phyloP scores from a whole-genome alignment of 306 rosid species.

The Abrus pulchellus region DNA sequence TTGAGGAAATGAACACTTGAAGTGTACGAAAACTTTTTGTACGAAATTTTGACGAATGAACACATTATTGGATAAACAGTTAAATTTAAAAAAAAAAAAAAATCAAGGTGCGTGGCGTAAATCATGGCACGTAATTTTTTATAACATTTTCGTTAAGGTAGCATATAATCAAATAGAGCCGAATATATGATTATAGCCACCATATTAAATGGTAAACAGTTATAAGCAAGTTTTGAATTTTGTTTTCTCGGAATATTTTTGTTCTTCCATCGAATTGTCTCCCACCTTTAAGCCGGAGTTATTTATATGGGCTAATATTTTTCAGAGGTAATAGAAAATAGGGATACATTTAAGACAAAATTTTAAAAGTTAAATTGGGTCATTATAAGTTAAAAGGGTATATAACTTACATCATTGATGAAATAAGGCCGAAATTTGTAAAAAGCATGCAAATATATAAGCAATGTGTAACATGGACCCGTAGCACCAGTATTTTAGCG shows the following conservation, averaged over 20 bases:
- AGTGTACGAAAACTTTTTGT: no score
- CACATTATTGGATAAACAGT: no score
- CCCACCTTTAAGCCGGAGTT: neutral
- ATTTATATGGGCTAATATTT: neutral
- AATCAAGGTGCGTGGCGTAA: no score
- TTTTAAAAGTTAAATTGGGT: neutral
- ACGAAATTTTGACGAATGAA: no score
- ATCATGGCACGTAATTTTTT: no score
- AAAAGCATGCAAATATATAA: neutral
- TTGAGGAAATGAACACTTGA: neutral
- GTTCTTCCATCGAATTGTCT: slow-evolving; percentile 6
- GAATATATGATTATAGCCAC: slow-evolving; percentile 15
- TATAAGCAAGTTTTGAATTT: neutral
- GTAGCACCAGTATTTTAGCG: neutral
- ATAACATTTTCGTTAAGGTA: neutral
- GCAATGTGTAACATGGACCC: neutral
- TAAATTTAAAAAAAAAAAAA: no score
- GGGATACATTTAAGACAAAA: neutral
- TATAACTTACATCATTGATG: neutral
- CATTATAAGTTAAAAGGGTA: no score
- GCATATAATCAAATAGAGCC: neutral
- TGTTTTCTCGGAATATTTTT: neutral
- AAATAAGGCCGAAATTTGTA: neutral
- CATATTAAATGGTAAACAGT: slow-evolving; percentile 18
- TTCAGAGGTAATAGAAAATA: neutral